Percentiles rank a stretch among this genome's conserved stretches.
phyloP scores from a whole-genome alignment of 2,329 filamentous ascomycete genomes.

The Elsinoe fawcettii region DNA sequence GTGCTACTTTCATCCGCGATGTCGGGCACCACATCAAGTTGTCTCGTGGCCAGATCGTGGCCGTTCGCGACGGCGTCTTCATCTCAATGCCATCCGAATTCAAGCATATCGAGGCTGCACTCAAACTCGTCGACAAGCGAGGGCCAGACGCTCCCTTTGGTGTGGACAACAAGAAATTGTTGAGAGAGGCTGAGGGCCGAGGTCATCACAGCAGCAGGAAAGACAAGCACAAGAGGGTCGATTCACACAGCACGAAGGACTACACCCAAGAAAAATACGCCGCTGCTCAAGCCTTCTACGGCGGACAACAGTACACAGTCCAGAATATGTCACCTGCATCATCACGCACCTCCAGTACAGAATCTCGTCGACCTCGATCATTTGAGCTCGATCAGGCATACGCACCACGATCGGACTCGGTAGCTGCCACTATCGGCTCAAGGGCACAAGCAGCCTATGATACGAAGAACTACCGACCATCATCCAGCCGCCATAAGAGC shows the following conservation, averaged over 20 bases:
- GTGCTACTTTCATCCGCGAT: background rate
- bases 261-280: background rate
- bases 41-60: background rate
- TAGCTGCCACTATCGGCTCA: background rate
- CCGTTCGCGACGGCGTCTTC: background rate
- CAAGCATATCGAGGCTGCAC: background rate
- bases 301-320: background rate
- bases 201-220: background rate
- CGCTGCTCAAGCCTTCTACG: slow-evolving; percentile 2
- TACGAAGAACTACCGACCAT: background rate
- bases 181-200: background rate
- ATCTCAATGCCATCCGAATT: background rate
- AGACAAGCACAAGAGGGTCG: slow-evolving; percentile 2
- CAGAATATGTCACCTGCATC: slow-evolving; percentile 4
- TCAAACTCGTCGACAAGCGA: slow-evolving; percentile 5
- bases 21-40: background rate
- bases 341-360: background rate
- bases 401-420: background rate
- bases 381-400: background rate
- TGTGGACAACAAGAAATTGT: background rate
- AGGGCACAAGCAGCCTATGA: background rate
- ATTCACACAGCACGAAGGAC: background rate
- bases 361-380: slow-evolving; percentile 3
- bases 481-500: background rate
- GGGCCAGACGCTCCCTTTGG: background rate